A percentile compares a stretch with the other conserved stretches of the same genome.
Conservation (phyloP, 257 asterid species). For the Oldenlandia corymbosa region DNA sequence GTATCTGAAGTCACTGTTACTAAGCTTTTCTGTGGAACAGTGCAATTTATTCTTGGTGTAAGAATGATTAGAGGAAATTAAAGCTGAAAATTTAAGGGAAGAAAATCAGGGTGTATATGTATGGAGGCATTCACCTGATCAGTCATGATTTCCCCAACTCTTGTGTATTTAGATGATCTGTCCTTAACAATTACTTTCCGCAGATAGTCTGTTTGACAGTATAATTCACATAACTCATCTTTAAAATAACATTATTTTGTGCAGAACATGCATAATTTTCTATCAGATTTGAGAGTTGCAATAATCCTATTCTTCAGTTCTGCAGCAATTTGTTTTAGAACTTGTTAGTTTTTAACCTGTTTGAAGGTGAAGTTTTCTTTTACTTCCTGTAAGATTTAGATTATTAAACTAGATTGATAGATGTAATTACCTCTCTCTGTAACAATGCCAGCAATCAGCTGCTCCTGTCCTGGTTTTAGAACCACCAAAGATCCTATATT, state of each 20-base stretch:
- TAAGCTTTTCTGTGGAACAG: slow-evolving; percentile 41
- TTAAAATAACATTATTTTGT: not conserved
- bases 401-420: not conserved
- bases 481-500: slow-evolving; percentile 81
- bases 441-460: slow-evolving; percentile 63
- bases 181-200: slow-evolving; percentile 60
- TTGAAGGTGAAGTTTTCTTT: not conserved
- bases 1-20: slow-evolving; percentile 67
- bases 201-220: slow-evolving; percentile 49
- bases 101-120: not conserved
- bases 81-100: not conserved
- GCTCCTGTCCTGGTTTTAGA: slow-evolving; percentile 58
- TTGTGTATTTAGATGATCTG: slow-evolving; percentile 64
- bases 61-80: slow-evolving; percentile 1
- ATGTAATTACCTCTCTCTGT: slow-evolving; percentile 66
- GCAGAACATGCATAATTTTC: not conserved
- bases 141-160: slow-evolving; percentile 80
- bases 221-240: not conserved
- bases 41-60: not conserved
- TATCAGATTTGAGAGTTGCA: not conserved
- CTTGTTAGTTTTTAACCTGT: no score
- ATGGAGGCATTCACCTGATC: slow-evolving; percentile 34
- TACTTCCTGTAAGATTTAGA: not conserved
- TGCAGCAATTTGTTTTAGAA: not conserved
- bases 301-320: not conserved